Percentiles rank a stretch among this genome's conserved stretches.
Evolutionary conservation across 2,329 filamentous ascomycete species (phyloP).

Genomic region (Sclerotinia minor): DNA sequence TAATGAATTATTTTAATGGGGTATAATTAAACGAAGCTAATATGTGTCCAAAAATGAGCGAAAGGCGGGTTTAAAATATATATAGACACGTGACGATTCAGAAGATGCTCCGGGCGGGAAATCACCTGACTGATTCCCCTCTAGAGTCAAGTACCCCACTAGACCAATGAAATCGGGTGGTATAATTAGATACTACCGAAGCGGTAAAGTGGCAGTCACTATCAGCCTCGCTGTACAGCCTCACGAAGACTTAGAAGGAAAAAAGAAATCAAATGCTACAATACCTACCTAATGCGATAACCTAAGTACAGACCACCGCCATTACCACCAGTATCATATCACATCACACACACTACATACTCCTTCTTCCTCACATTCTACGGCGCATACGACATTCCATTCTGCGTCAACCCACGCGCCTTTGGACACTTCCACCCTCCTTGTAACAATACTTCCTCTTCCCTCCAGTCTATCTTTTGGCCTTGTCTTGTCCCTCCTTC

Average conservation of each 20-base stretch:
- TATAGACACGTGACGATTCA: too few relatives aligned
- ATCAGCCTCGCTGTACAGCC: conserved; percentile 4
- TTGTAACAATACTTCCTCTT: conserved; percentile 4
- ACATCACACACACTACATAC: background rate
- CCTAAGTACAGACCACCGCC: too few relatives aligned
- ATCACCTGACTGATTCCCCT: too few relatives aligned
- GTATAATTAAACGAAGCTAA: too few relatives aligned
- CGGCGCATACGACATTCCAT: background rate
- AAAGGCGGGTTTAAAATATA: too few relatives aligned
- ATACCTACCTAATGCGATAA: background rate
- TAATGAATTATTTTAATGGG: too few relatives aligned
- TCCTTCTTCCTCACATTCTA: conserved; percentile 4
- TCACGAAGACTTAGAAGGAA: background rate
- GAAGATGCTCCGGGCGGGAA: too few relatives aligned
- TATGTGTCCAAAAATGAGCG: too few relatives aligned
- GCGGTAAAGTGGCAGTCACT: background rate
- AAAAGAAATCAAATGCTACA: conserved; percentile 3
- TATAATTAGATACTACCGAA: too few relatives aligned
- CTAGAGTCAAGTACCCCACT: too few relatives aligned
- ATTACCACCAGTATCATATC: background rate
- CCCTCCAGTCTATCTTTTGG: conserved; percentile 1
- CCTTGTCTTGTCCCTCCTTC: background rate
- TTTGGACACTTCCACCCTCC: background rate
- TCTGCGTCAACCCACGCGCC: background rate
- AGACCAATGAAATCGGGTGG: too few relatives aligned